Evolutionary conservation across 2,329 filamentous ascomycete genomes (phyloP).

Genomic region (Colletotrichum cuscutae): DNA sequence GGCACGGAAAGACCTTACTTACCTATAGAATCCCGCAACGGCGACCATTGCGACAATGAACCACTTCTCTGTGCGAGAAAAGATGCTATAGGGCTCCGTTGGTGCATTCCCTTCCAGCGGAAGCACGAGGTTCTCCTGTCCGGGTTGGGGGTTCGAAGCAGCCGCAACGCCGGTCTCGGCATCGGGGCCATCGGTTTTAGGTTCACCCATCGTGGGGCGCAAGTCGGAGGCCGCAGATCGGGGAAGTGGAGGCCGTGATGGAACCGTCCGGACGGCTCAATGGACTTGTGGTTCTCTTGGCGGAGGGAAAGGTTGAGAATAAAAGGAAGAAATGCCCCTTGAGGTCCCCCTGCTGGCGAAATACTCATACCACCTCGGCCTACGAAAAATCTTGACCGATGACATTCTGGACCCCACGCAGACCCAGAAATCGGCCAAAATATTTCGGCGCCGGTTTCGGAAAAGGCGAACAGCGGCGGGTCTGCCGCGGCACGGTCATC

Average conservation of each 20-base stretch:
- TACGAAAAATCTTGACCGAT: slow-evolving; percentile 12
- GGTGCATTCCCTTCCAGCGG: neutral
- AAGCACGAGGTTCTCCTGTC: slow-evolving; percentile 18
- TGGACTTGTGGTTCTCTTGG: neutral
- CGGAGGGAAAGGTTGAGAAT: neutral
- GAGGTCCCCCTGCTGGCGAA: neutral
- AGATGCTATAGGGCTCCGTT: slow-evolving; percentile 38
- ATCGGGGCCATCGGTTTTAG: slow-evolving; percentile 3
- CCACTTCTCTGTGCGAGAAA: slow-evolving; percentile 41
- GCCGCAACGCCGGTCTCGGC: neutral
- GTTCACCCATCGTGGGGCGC: slow-evolving; percentile 6
- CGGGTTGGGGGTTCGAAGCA: neutral
- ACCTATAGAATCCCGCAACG: slow-evolving; percentile 41
- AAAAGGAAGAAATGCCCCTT: too few relatives aligned
- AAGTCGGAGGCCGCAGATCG: neutral
- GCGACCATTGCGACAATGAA: slow-evolving; percentile 40
- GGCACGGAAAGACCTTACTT: neutral
- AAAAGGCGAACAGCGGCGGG: neutral
- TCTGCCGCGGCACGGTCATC: slow-evolving; percentile 8
- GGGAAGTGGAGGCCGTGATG: neutral
- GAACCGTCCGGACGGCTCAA: neutral
- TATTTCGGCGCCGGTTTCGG: slow-evolving; percentile 17
- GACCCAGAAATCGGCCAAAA: slow-evolving; percentile 7
- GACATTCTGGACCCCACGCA: slow-evolving; percentile 3
- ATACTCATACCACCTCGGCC: neutral